Percentiles rank a stretch among this genome's conserved stretches.
Evolutionary conservation across 2,329 filamentous ascomycete species (phyloP).

Genomic region (Aspergillus puulaauensis): DNA sequence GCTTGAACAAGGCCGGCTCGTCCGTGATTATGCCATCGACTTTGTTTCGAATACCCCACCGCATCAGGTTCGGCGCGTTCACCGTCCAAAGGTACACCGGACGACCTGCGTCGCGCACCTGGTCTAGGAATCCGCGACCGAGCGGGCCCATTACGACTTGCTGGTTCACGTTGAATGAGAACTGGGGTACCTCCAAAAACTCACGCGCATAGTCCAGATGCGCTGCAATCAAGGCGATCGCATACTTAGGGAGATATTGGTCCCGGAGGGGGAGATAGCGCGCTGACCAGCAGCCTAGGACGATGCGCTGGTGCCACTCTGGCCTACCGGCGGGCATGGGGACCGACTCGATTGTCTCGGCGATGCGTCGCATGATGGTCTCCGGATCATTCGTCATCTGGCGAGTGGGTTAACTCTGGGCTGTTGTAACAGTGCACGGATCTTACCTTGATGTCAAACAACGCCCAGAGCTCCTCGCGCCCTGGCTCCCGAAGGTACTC

Average conservation of each 20-base stretch:
- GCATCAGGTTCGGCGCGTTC: slow-evolving; percentile 74
- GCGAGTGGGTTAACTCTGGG: background rate
- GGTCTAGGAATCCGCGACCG: background rate
- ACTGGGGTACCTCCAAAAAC: background rate
- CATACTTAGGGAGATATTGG: background rate
- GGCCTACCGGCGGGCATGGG: background rate
- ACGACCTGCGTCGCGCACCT: slow-evolving; percentile 36
- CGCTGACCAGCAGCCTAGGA: background rate
- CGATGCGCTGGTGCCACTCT: background rate
- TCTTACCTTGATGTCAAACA: slow-evolving; percentile 83
- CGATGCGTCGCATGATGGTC: background rate
- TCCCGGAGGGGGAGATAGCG: background rate
- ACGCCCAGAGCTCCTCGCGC: slow-evolving; percentile 69
- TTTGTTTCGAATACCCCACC: slow-evolving; percentile 67
- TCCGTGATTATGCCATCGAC: slow-evolving; percentile 87
- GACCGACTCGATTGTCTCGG: background rate
- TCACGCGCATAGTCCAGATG: background rate
- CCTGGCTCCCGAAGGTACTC: slow-evolving; percentile 66
- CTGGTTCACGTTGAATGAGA: background rate
- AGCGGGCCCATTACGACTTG: background rate
- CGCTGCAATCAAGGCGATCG: background rate
- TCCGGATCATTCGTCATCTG: background rate
- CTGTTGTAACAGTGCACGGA: background rate
- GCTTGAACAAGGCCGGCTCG: slow-evolving; percentile 53
- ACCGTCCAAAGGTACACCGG: slow-evolving; percentile 82